Base-by-base conservation (phyloP, 768 basidiomycete genomes). In the Trametes villosa region DNA sequence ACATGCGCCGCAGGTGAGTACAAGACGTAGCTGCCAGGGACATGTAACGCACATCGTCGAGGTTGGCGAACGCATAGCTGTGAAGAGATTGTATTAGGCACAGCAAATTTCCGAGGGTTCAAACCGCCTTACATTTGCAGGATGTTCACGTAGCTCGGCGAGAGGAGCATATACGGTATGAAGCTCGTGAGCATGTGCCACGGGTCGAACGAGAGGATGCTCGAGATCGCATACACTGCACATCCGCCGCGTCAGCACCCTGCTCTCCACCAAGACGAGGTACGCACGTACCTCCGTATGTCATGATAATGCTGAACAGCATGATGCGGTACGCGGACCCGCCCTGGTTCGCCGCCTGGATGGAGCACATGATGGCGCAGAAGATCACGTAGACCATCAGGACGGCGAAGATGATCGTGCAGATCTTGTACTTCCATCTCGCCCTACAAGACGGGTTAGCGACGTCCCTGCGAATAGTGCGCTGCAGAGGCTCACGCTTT, bases 121-220 rank as follows among this genome's bases (percentile, higher is more conserved):
- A 22, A 24, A 49, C 26, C 8, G 2, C 59, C 89, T 69, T 57
- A 92, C 88, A 94, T 86, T 72, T 86, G 88, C 55, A 92, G 74
- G 60, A 91, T 79, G 70, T 89, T 90, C 70, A 92, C 83, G 65
- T 90, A 91, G 29, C 85, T 86, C 27, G 95, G 93, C 3, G 88
- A 91, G 55, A 97, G 82, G 20, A 98, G 77, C 69, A 98, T 75
- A 70, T 97, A 99, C 50, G 92, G 94, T 15, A 88, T 66, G 69
- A 95, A 94, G 67, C 92, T 94, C 9, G 96, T 98, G 64, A 97
- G 48, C 78, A 98, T 86, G 75, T 98, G 96, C 93, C 94, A 96
- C 4, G 97, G 96, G 74, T 99, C 97, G 27, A 65, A 62, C 3
- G 66, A 61, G 1, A 67, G 38, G 4, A 67, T 40, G 40, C 66